Percentiles rank a stretch among this genome's conserved stretches.
These are phyloP conservation scores for Arthrocladium fulminans DNA, from an alignment of 2,329 filamentous ascomycete genomes.

Conservation along the genomic window DNA sequence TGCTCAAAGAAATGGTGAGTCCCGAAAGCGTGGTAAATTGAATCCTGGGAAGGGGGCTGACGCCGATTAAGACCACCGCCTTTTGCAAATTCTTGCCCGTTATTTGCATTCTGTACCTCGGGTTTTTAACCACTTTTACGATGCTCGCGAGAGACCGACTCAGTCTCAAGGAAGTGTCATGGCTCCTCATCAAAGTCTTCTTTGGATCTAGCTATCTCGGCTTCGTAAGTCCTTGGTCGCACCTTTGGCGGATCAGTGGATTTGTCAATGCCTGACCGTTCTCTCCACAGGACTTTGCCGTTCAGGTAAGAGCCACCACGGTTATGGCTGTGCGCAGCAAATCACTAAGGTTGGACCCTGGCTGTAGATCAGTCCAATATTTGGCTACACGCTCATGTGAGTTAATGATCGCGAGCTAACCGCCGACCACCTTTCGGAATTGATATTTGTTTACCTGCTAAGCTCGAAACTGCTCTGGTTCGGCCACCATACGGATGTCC, in stretches of 20 bases:
- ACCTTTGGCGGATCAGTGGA: not conserved
- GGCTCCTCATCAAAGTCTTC: conserved; percentile 54
- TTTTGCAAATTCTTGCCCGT: conserved; percentile 75
- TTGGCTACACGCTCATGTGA: conserved; percentile 24
- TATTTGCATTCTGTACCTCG: conserved; percentile 71
- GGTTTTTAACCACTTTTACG: conserved; percentile 73
- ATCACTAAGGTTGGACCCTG: conserved; percentile 5
- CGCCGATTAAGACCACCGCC: conserved; percentile 57
- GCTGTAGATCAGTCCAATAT: conserved; percentile 21
- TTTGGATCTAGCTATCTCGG: conserved; percentile 52
- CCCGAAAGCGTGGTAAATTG: not conserved
- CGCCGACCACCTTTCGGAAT: not conserved
- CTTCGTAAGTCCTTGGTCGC: conserved; percentile 31
- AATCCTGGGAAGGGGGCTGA: conserved; percentile 2
- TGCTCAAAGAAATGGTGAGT: conserved; percentile 76
- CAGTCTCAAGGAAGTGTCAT: conserved; percentile 49
- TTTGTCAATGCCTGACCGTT: not conserved
- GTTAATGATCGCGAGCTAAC: not conserved
- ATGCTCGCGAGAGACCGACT: conserved; percentile 51
- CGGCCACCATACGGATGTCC: not conserved
- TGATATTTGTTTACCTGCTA: too few species aligned
- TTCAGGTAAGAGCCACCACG: conserved; percentile 29
- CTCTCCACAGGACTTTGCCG: conserved; percentile 4
- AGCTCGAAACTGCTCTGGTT: too few species aligned
- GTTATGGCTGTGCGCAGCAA: conserved; percentile 27